Evolutionary conservation across 2,329 filamentous ascomycete species (phyloP).

Genomic region (Cladosporium velox): DNA sequence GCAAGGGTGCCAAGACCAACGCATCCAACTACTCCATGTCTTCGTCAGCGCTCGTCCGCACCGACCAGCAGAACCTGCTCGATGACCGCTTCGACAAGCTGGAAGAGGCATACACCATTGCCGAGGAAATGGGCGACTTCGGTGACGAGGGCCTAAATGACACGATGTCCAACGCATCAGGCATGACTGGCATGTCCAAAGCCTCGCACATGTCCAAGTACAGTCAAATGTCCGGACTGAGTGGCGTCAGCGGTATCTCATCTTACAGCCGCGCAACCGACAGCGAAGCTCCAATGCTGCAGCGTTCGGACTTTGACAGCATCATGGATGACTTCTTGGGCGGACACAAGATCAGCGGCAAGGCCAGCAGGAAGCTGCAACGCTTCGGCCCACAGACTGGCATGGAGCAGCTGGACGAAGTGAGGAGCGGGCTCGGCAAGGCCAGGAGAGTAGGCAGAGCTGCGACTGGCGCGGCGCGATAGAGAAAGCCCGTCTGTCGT

Average conservation of each 20-base stretch:
- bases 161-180: constrained; percentile 47
- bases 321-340: constrained; percentile 94
- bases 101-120: constrained; percentile 72
- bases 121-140: constrained; percentile 39
- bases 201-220: constrained; percentile 43
- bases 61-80: constrained; percentile 79
- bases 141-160: constrained; percentile 40
- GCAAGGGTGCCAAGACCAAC: constrained; percentile 88
- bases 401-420: constrained; percentile 86
- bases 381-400: constrained; percentile 78
- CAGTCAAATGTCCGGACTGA: constrained; percentile 40
- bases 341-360: constrained; percentile 69
- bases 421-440: constrained; percentile 76
- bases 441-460: constrained; percentile 51
- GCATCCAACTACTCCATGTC: constrained; percentile 90
- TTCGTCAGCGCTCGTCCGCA: constrained; percentile 81
- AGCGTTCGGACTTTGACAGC: constrained; percentile 78
- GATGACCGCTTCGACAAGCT: constrained; percentile 90
- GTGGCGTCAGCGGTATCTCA: constrained; percentile 41
- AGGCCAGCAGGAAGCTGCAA: constrained; percentile 66
- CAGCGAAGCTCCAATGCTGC: constrained; percentile 50
- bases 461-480: constrained; percentile 14
- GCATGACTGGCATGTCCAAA: constrained; percentile 53
- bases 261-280: constrained; percentile 38
- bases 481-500: neutral